Conservation (phyloP, 2,329 filamentous ascomycete genomes). For the Emergomyces pasteurianus region DNA sequence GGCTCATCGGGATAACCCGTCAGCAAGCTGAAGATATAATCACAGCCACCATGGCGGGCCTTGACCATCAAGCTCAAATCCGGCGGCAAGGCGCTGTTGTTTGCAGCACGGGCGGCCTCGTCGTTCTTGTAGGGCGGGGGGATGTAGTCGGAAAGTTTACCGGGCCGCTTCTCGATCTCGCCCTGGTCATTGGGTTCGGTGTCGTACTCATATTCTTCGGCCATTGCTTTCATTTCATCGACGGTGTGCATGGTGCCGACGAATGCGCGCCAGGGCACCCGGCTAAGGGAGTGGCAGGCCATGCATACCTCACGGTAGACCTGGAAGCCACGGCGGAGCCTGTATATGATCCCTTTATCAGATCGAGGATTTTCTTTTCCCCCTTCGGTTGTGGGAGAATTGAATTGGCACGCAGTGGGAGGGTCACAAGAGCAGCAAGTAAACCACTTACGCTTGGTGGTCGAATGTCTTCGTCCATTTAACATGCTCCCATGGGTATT, state of each 20-base stretch:
- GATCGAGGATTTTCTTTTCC: constrained; percentile 3
- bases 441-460: constrained; percentile 70
- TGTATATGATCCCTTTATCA: constrained; percentile 30
- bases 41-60: constrained; percentile 90
- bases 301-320: constrained; percentile 98
- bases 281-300: constrained; percentile 89
- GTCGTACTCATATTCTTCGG: constrained; percentile 98
- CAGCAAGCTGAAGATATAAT: constrained; percentile 96
- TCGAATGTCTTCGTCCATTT: constrained; percentile 94
- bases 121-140: constrained; percentile 96
- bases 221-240: constrained; percentile 93
- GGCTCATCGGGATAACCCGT: constrained; percentile 97
- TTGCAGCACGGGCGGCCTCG: constrained; percentile 92
- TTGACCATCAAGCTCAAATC: constrained; percentile 98
- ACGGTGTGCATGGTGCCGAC: constrained; percentile 90
- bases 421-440: background rate
- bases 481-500: constrained; percentile 92
- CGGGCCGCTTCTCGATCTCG: constrained; percentile 94
- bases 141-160: constrained; percentile 97
- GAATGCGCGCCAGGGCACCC: constrained; percentile 84
- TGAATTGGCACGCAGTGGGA: background rate
- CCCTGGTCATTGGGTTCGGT: constrained; percentile 96
- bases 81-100: constrained; percentile 93
- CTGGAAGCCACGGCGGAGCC: constrained; percentile 97
- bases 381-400: background rate